Base-by-base conservation (phyloP, 345 rosid species). In the Moricandia moricandioides region DNA sequence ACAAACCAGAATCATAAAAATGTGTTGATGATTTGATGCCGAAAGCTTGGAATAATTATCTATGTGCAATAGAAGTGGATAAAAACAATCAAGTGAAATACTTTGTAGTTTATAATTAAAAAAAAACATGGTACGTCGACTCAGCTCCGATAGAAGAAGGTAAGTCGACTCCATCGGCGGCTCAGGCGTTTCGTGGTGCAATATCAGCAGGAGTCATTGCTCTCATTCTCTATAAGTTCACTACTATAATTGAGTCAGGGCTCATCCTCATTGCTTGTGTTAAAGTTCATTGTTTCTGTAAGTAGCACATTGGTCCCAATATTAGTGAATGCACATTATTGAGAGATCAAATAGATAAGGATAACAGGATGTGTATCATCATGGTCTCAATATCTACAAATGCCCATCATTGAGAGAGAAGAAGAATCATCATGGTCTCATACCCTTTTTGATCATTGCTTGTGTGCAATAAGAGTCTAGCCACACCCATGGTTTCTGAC, bases 191-290 rank as follows among this genome's bases (percentile, higher is more conserved):
- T 54, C 83, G 91, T 29, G 97, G 98, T 59, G 96, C 88, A 6
- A 52, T 91, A 58, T 24, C 89, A 2, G 97, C 96, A 0, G 96
- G 85, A 66, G 88, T 88, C 60, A 91, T 94, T 63, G 91, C 98
- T n/a, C 71, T 94, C 51, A 82, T 91, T 68, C 95, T 94, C 69
- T 94, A 94, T 63, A 91, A 94, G 78, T 94, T 91, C 82, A 81
- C 96, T 61, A 61, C 80, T 4, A 94, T 96, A 31, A 66, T 94
- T 29, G 97, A 91, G 77, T 83, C 92, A 1, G 51, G 88, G 52
- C 14, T 72, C n/a, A 10, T 7, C 8, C 12, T 54, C 52, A n/a
- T n/a, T 45, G 8, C 52, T 45, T 45, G 17, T 45, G 17, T 45
- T 57, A 4, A 43, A 34, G 70, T 35, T 71, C 13, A 21, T 4